Evolutionary conservation across 106 monocot species (phyloP), one percentile per base, ranked within the genome.

Genomic region (Dendrobium catenatum): DNA sequence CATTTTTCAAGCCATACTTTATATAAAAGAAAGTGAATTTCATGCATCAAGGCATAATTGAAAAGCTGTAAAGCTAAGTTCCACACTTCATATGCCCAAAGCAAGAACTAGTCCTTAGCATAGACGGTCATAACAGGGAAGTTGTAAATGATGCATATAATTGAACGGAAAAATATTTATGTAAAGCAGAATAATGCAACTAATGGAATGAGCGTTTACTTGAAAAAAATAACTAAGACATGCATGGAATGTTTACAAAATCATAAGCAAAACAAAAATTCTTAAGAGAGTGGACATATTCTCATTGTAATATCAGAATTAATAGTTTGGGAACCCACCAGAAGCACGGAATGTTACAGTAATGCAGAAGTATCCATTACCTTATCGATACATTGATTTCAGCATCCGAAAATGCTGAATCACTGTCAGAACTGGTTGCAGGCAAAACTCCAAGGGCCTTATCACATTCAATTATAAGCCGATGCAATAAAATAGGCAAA

Each of bases 391-490:
- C 75, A 81, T 85, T 66, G 61, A 80, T 81, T 47, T 88, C 86
- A 79, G 79, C 72, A 84, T 82, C 88, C 19, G 91, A 86, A 78
- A 78, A 66, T 54, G 88, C 89, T 67, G 89, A 85, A 73, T 84
- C 90, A 85, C 78, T 89, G 5, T 85, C 90, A n/a, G 88, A 88
- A 77, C 90, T 85, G 40, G 86, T 84, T 74, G 70, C 74, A 27
- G 43, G 76, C 13, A 82, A 76, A 55, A 68, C 73, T 74, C 42
- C 79, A 46, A 89, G 68, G 22, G 85, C 94, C 75, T 80, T 93
- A 67, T 92, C 80, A 80, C 86, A 97, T 17, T 92, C 89, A 15
- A 80, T 84, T 13, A 87, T 83, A 77, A 89, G 76, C 49, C 79
- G 79, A 42, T 85, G 72, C 81, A 97, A 80, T 80, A 88, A 68